phyloP scores from a whole-genome alignment of 2,329 filamentous ascomycete species.

The Phyllosticta ampelicida region DNA sequence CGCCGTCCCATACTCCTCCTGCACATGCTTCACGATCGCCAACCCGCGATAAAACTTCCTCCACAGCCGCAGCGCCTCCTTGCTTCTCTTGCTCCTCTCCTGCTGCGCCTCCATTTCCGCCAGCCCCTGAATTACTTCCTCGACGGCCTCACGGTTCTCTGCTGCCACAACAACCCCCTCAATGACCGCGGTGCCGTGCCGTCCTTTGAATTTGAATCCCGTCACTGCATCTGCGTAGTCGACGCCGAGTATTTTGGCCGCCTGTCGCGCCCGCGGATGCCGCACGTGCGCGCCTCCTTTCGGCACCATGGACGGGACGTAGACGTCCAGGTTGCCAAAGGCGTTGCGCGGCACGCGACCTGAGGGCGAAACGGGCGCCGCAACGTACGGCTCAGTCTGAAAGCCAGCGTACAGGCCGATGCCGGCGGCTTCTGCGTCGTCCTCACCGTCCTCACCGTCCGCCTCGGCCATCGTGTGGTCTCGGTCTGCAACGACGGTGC shows the following conservation, averaged over 20 bases:
- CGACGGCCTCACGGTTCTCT: constrained; percentile 61
- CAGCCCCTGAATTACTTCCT: constrained; percentile 57
- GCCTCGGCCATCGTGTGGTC: neutral
- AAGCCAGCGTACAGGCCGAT: constrained; percentile 47
- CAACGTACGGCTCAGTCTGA: constrained; percentile 60
- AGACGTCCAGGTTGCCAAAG: constrained; percentile 54
- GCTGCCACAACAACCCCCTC: constrained; percentile 65
- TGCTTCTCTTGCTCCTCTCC: constrained; percentile 45
- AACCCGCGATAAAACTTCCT: constrained; percentile 51
- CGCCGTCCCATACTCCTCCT: constrained; percentile 34
- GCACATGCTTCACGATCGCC: constrained; percentile 62
- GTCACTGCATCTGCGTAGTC: constrained; percentile 86
- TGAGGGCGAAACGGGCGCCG: constrained; percentile 58
- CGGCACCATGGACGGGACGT: constrained; percentile 54
- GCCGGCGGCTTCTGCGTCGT: constrained; percentile 30
- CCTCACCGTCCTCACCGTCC: neutral
- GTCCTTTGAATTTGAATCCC: constrained; percentile 78
- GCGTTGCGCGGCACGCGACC: constrained; percentile 57
- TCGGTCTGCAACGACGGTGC: constrained; percentile 11
- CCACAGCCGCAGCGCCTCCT: constrained; percentile 45
- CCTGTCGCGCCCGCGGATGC: constrained; percentile 51
- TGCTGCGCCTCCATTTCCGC: constrained; percentile 53
- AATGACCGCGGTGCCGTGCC: constrained; percentile 74
- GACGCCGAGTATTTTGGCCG: constrained; percentile 64
- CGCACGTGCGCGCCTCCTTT: constrained; percentile 47